A percentile compares a stretch with the other conserved stretches of the same genome.
These are phyloP conservation scores for Lasiodiplodia sp. DNA, from an alignment of 2,329 filamentous ascomycete genomes.

Conservation along the genomic window DNA sequence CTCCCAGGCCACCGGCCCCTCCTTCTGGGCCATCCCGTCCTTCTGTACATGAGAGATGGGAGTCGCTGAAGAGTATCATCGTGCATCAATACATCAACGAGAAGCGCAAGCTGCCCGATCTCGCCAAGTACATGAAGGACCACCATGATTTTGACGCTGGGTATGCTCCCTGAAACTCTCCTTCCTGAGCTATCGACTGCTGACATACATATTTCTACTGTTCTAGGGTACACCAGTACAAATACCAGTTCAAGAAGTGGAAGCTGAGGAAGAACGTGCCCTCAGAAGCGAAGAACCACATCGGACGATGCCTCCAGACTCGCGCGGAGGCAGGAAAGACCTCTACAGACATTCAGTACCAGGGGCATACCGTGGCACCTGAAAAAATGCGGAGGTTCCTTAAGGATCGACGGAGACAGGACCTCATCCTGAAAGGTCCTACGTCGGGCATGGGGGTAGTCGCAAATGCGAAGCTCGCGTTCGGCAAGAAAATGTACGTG, in stretches of 20 bases:
- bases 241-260: slow-evolving; percentile 45
- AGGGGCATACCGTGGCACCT: slow-evolving; percentile 38
- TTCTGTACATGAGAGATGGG: slow-evolving; percentile 31
- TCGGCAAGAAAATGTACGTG: slow-evolving; percentile 34
- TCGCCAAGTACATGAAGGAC: slow-evolving; percentile 32
- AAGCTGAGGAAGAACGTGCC: slow-evolving; percentile 39
- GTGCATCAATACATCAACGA: slow-evolving; percentile 32
- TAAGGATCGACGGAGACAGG: slow-evolving; percentile 32
- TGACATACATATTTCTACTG: background rate
- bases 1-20: background rate
- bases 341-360: slow-evolving; percentile 33
- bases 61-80: slow-evolving; percentile 32
- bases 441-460: background rate
- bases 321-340: slow-evolving; percentile 33
- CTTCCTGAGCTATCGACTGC: background rate
- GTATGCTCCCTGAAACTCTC: slow-evolving; percentile 19
- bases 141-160: slow-evolving; percentile 33
- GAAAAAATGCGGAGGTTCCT: slow-evolving; percentile 39
- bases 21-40: background rate
- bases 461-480: slow-evolving; percentile 30
- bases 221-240: slow-evolving; percentile 43
- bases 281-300: slow-evolving; percentile 35
- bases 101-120: slow-evolving; percentile 31
- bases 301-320: slow-evolving; percentile 32
- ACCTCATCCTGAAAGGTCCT: slow-evolving; percentile 25